Evolutionary conservation across 345 rosid genomes (phyloP).

Genomic region (Citrus sinensis): DVS_A1.0 CM039167.1:23402501-23403000

Average conservation of each 20-base stretch:
- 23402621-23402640: neutral
- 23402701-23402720: neutral
- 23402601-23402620: neutral
- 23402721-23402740: neutral
- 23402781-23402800: neutral
- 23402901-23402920: conserved; percentile 29
- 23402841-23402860: too few species aligned
- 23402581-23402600: neutral
- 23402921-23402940: conserved; percentile 24
- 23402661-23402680: neutral
- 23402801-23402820: neutral
- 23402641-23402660: neutral
- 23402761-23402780: neutral
- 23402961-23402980: neutral
- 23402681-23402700: neutral
- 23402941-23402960: conserved; percentile 4
- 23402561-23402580: neutral
- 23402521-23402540: neutral
- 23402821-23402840: neutral
- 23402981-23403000: conserved; percentile 10
- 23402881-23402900: too few species aligned
- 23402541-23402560: neutral
- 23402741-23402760: neutral
- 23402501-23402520: neutral
- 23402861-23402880: too few species aligned